Evolutionary conservation across 371 early-diverging fungal genomes (phyloP).

Genomic region (Mortierella sp.): DNA sequence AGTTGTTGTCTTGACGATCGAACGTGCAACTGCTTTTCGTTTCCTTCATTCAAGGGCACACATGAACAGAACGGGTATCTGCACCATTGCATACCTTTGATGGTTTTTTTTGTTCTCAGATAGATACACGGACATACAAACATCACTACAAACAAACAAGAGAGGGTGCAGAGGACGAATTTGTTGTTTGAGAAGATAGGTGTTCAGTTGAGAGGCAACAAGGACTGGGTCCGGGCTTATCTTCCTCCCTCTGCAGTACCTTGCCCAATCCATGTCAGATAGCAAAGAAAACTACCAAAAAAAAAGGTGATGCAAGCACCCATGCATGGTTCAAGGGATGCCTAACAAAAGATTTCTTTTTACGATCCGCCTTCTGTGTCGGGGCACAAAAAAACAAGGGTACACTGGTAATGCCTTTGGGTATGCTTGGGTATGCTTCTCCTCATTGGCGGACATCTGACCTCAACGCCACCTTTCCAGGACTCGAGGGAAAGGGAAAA

Average conservation of each 20-base stretch:
- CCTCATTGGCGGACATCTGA: background rate
- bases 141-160: background rate
- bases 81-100: background rate
- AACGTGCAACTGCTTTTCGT: background rate
- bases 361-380: background rate
- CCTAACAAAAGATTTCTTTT: no score
- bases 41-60: background rate
- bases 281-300: background rate
- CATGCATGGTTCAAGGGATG: background rate
- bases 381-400: background rate
- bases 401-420: background rate
- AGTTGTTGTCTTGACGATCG: background rate
- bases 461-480: no score
- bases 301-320: conserved; percentile 2
- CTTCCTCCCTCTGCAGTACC: background rate
- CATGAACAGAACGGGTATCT: background rate
- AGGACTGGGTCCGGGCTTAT: conserved; percentile 12
- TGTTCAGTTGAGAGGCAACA: background rate
- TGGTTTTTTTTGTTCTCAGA: background rate
- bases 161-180: background rate
- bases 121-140: background rate
- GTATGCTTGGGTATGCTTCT: background rate
- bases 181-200: background rate
- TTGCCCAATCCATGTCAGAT: background rate
- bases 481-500: no score